Conservation (phyloP, 495 filamentous ascomycete species). For the Thermothielavioides terrestris region DNA sequence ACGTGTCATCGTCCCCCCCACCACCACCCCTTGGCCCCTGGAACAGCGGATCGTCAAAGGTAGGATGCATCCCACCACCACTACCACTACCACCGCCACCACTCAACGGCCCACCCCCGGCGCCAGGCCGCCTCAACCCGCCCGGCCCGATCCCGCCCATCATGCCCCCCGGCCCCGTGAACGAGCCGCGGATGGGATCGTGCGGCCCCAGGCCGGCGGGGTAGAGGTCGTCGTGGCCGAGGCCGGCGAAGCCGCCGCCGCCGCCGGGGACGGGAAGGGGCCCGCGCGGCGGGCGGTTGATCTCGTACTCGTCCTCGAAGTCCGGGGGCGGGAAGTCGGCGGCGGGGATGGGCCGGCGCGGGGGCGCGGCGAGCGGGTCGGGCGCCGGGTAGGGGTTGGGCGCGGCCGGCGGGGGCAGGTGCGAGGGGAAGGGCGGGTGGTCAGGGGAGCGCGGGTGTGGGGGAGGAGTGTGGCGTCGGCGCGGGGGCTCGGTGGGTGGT, state of each 20-base stretch:
- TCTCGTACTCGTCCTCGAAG: slow-evolving; percentile 90
- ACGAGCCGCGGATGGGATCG: slow-evolving; percentile 63
- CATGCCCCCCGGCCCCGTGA: slow-evolving; percentile 36
- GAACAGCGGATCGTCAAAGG: slow-evolving; percentile 89
- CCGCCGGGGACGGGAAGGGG: slow-evolving; percentile 27
- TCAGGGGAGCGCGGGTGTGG: slow-evolving; percentile 23
- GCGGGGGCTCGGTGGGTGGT: slow-evolving; percentile 25
- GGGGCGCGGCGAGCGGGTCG: slow-evolving; percentile 51
- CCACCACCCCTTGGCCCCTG: slow-evolving; percentile 47
- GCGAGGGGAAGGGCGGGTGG: slow-evolving; percentile 34
- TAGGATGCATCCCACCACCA: slow-evolving; percentile 86
- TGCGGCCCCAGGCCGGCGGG: slow-evolving; percentile 77
- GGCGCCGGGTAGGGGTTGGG: slow-evolving; percentile 52
- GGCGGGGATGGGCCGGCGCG: slow-evolving; percentile 56
- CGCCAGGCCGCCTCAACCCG: slow-evolving; percentile 13
- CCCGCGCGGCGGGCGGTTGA: slow-evolving; percentile 58
- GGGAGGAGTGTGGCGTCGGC: slow-evolving; percentile 24
- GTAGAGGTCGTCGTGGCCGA: slow-evolving; percentile 81
- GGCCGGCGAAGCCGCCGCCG: slow-evolving; percentile 38
- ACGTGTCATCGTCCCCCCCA: slow-evolving; percentile 21
- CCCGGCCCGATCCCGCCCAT: slow-evolving; percentile 41
- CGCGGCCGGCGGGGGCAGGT: slow-evolving; percentile 47
- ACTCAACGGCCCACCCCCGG: background rate
- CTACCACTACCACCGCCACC: background rate
- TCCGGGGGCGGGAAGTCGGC: slow-evolving; percentile 80